phyloP scores from a whole-genome alignment of 1,284 basidiomycete species.

The Mycena citricolor region DNA sequence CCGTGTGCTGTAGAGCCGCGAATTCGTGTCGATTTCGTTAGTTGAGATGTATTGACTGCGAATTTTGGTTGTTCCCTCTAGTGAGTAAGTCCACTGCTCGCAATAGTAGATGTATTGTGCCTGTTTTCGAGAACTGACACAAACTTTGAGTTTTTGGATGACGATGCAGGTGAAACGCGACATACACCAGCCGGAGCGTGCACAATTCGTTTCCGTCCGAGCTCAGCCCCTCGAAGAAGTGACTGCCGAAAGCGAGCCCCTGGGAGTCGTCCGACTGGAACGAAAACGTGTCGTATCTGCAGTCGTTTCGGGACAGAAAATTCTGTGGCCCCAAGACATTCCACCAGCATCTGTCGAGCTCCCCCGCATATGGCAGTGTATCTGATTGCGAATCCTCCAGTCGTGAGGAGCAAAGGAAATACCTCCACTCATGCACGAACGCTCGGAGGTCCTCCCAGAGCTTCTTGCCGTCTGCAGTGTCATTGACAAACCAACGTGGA shows the following conservation, averaged over 20 bases:
- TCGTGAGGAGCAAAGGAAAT: slow-evolving; percentile 20
- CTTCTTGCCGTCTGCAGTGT: slow-evolving; percentile 3
- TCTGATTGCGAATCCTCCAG: slow-evolving; percentile 8
- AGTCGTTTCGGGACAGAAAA: slow-evolving; percentile 24
- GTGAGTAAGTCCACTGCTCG: slow-evolving; percentile 1
- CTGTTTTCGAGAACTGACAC: not conserved
- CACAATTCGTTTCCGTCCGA: slow-evolving; percentile 12
- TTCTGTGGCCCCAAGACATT: slow-evolving; percentile 24
- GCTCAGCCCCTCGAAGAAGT: slow-evolving; percentile 20
- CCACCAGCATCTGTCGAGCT: slow-evolving; percentile 30
- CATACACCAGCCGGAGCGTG: slow-evolving; percentile 20
- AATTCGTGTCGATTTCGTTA: slow-evolving; percentile 17
- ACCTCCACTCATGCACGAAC: slow-evolving; percentile 27
- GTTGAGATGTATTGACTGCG: slow-evolving; percentile 2
- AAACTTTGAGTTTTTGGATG: too few relatives aligned
- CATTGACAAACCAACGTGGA: slow-evolving; percentile 21
- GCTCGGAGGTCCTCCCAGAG: slow-evolving; percentile 23
- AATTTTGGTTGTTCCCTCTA: not conserved
- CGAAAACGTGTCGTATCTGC: slow-evolving; percentile 25
- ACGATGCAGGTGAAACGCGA: too few relatives aligned
- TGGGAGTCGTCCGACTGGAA: slow-evolving; percentile 9
- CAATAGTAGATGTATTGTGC: not conserved
- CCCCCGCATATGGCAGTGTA: slow-evolving; percentile 20
- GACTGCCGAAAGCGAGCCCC: not conserved
- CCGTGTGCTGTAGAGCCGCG: slow-evolving; percentile 14